Percentiles rank a stretch among this genome's conserved stretches.
These are phyloP conservation scores for Ormosia emarginata DNA, from an alignment of 306 rosid species.

Conservation along the genomic window DNA sequence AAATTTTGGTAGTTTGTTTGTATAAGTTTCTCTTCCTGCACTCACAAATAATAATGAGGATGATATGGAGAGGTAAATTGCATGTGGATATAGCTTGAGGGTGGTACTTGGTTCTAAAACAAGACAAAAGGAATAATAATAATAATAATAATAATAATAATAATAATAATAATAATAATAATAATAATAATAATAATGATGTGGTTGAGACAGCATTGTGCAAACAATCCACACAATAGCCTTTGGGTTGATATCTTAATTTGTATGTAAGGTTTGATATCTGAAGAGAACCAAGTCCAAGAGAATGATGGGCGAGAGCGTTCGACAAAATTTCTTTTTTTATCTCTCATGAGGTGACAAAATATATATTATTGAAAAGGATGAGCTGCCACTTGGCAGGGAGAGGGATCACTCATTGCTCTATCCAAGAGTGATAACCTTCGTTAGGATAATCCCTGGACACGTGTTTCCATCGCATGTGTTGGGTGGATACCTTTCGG, in stretches of 20 bases:
- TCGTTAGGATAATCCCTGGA: constrained; percentile 59
- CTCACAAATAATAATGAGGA: neutral
- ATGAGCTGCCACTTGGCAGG: constrained; percentile 52
- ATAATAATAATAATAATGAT: neutral
- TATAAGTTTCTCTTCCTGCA: neutral
- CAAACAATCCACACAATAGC: constrained; percentile 31
- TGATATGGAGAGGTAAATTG: neutral
- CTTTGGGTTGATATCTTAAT: neutral
- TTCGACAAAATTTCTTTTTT: constrained; percentile 39
- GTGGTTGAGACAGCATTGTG: constrained; percentile 30
- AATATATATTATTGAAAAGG: constrained; percentile 18
- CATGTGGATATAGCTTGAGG: constrained; percentile 4
- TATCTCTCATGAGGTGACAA: neutral
- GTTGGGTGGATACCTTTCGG: constrained; percentile 26
- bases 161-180: too few relatives aligned
- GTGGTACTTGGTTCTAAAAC: neutral
- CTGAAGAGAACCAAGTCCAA: neutral
- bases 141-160: too few relatives aligned
- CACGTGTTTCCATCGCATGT: constrained; percentile 49
- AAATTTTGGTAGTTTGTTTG: neutral
- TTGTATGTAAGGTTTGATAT: constrained; percentile 4
- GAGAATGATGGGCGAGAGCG: constrained; percentile 26
- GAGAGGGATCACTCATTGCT: constrained; percentile 62
- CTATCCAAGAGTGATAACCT: constrained; percentile 65
- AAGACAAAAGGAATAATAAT: neutral